A percentile compares a stretch with the other conserved stretches of the same genome.
These are phyloP conservation scores for Mucor ambiguus DNA, from an alignment of 371 early-diverging fungal genomes.

Conservation along the genomic window DNA sequence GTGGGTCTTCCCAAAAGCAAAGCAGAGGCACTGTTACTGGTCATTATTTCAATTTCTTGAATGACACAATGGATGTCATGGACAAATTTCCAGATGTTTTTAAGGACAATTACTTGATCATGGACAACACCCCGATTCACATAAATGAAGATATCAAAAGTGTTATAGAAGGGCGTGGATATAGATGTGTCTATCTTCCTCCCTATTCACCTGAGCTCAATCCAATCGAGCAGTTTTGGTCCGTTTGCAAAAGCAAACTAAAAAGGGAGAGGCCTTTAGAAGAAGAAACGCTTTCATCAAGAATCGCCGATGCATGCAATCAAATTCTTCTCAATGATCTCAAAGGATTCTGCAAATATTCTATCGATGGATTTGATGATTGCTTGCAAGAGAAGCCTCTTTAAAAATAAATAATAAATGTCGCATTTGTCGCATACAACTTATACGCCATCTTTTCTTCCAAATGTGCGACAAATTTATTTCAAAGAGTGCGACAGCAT, in stretches of 20 bases:
- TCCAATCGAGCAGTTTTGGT: conserved; percentile 28
- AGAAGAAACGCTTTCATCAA: conserved; percentile 14
- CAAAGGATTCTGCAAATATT: not conserved
- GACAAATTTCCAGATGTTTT: conserved; percentile 11
- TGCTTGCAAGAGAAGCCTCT: too few relatives aligned
- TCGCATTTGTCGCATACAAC: too few relatives aligned
- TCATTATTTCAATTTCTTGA: conserved; percentile 14
- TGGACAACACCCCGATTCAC: conserved; percentile 29
- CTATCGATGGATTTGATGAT: too few relatives aligned
- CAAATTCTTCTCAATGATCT: conserved; percentile 9
- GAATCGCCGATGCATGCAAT: conserved; percentile 13
- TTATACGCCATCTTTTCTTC: too few relatives aligned
- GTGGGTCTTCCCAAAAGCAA: too few relatives aligned
- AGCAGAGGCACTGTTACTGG: conserved; percentile 6
- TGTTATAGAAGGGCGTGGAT: conserved; percentile 20
- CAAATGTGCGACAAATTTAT: too few relatives aligned
- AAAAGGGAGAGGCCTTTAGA: conserved; percentile 13
- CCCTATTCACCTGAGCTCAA: conserved; percentile 22
- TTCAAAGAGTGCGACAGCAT: too few relatives aligned
- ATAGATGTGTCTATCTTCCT: conserved; percentile 26
- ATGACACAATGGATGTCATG: conserved; percentile 10
- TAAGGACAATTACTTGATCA: conserved; percentile 20
- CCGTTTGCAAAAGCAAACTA: conserved; percentile 15
- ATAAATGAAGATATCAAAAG: conserved; percentile 9
- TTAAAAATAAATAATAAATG: too few relatives aligned